Evolutionary conservation across 805 yeast genomes (phyloP).

Genomic region (Debaryomyces hansenii): DNA sequence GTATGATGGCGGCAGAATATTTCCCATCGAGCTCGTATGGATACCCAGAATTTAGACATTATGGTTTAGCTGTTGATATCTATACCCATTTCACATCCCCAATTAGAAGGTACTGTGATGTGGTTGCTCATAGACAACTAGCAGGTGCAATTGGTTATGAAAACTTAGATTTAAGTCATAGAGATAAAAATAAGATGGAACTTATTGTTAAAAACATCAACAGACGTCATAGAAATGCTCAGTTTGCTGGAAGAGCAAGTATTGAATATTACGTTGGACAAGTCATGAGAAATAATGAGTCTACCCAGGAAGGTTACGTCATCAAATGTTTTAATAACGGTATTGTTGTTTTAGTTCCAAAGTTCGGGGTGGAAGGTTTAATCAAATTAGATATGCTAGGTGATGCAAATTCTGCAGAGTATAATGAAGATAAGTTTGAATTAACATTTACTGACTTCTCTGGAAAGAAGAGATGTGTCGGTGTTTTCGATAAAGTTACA

Average conservation of each 20-base stretch:
- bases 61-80: slow-evolving; percentile 95
- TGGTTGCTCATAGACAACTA: slow-evolving; percentile 94
- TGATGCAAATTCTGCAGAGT: slow-evolving; percentile 60
- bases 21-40: slow-evolving; percentile 89
- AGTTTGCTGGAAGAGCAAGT: slow-evolving; percentile 97
- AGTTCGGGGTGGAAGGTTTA: slow-evolving; percentile 93
- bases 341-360: slow-evolving; percentile 90
- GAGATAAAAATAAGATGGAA: slow-evolving; percentile 91
- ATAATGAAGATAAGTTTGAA: slow-evolving; percentile 76
- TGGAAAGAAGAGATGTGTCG: slow-evolving; percentile 49
- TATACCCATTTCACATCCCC: slow-evolving; percentile 99
- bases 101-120: slow-evolving; percentile 95
- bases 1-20: slow-evolving; percentile 99
- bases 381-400: slow-evolving; percentile 78
- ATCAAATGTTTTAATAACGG: slow-evolving; percentile 94
- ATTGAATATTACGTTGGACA: slow-evolving; percentile 98
- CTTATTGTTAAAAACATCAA: slow-evolving; percentile 84
- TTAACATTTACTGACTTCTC: slow-evolving; percentile 54
- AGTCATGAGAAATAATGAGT: slow-evolving; percentile 83
- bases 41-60: slow-evolving; percentile 90
- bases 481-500: slow-evolving; percentile 80
- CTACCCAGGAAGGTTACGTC: slow-evolving; percentile 83
- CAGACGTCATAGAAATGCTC: slow-evolving; percentile 94
- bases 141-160: slow-evolving; percentile 99
- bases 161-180: slow-evolving; percentile 71